Evolutionary conservation across 2,329 filamentous ascomycete species (phyloP).

Genomic region (Neofusicoccum ribis): DNA sequence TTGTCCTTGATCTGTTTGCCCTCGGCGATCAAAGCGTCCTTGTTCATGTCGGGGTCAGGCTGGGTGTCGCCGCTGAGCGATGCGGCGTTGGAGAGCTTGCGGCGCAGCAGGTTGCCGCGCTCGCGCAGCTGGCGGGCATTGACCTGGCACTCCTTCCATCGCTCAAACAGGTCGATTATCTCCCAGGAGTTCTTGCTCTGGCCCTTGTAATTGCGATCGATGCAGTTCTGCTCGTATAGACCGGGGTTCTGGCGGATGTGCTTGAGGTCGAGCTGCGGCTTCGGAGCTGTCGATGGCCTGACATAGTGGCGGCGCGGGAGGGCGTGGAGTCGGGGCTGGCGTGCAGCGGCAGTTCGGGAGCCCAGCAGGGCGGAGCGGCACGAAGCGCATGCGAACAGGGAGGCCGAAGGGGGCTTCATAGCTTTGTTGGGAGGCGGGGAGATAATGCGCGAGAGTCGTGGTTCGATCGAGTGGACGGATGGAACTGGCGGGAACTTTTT

Average conservation of each 20-base stretch:
- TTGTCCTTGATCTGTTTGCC: conserved; percentile 65
- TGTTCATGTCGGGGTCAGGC: conserved; percentile 39
- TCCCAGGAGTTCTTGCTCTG: conserved; percentile 54
- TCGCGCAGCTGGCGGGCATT: conserved; percentile 64
- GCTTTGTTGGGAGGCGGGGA: not conserved
- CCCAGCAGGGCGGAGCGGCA: conserved; percentile 21
- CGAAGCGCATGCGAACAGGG: conserved; percentile 24
- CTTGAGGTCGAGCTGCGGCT: conserved; percentile 77
- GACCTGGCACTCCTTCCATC: conserved; percentile 53
- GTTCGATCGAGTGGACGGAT: conserved; percentile 7
- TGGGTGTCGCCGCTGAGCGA: conserved; percentile 29
- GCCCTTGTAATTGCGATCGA: conserved; percentile 76
- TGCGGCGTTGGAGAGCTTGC: conserved; percentile 48
- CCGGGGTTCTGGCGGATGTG: conserved; percentile 84
- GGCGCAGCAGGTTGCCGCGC: conserved; percentile 65
- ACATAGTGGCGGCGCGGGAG: conserved; percentile 42
- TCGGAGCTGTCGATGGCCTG: conserved; percentile 72
- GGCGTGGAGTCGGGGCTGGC: not conserved
- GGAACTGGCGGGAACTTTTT: conserved; percentile 15
- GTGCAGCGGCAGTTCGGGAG: not conserved
- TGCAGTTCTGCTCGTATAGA: conserved; percentile 78
- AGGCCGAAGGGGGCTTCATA: conserved; percentile 29
- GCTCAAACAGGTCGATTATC: conserved; percentile 53
- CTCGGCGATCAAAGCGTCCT: conserved; percentile 60
- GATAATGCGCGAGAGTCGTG: conserved; percentile 6